Base-by-base conservation (phyloP, 1,284 basidiomycete species). In the Rhodotorula glutinis region DNA sequence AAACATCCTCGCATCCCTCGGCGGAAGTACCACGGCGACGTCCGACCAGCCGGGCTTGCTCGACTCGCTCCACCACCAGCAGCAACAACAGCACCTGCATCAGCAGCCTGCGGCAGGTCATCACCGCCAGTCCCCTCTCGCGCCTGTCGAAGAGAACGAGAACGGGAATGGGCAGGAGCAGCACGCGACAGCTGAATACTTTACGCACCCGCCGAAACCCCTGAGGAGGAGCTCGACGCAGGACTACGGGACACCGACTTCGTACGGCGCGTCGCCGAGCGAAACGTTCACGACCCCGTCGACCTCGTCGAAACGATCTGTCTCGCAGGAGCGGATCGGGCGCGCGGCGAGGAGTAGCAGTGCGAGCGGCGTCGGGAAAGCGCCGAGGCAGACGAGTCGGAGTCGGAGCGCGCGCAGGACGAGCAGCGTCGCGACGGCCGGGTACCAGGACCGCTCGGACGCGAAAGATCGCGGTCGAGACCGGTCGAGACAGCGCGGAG, bases 301-400 rank as follows among this genome's bases (percentile, higher is more conserved):
- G 13, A 25, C 44, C 13, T 52, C 60, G 21, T 27, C 53, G 9
- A 55, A 61, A 27, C 60, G 43, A 10, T 62, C 53, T 25, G 49
- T 38, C 13, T 59, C 57, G 38, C 49, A 49, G 7, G 57, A 59
- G 57, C 53, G 53, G 14, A 55, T 38, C 5, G 53, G 53, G 0
- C 53, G 53, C 21, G 38, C 40, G 4, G 53, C 53, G 4, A 41
- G 49, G 3, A 51, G 49, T 27, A 51, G 49, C 25, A 51, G 53
- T 17, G n/a, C n/a, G 27, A 14, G 49, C n/a, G 49, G 57, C 2
- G 69, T 68, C 17, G 71, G 71, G 46, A 73, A 71, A 23, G 66
- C 71, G 27, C 69, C 71, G 21, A 43, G 65, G 5, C 67, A 69
- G 58, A 58, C 65, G 27, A 56, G 58, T 16, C 58, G 71, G 8